Evolutionary conservation across 441 rosid genomes (phyloP).

Genomic region (Erodium chrysanthum): DNA sequence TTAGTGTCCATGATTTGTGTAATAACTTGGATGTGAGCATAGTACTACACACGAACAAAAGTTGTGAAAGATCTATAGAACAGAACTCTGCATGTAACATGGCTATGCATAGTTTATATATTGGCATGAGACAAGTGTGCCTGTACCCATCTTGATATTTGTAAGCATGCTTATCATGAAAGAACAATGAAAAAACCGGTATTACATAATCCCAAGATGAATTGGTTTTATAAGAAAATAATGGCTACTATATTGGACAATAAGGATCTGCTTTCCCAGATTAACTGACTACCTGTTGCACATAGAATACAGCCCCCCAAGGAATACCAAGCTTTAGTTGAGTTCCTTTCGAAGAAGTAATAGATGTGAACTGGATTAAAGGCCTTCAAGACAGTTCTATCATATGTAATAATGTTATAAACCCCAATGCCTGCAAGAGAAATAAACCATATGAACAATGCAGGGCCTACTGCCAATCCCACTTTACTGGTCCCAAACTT

Average conservation of each 20-base stretch:
- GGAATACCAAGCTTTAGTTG: constrained; percentile 75
- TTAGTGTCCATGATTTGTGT: not conserved
- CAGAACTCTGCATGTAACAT: not conserved
- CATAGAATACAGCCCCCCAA: constrained; percentile 96
- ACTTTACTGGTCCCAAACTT: constrained; percentile 96
- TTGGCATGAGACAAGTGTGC: not conserved
- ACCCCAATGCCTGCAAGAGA: constrained; percentile 82
- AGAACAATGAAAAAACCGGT: not conserved
- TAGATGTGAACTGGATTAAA: constrained; percentile 86
- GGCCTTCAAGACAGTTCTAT: constrained; percentile 63
- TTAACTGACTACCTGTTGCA: constrained; percentile 61
- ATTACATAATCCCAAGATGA: not conserved
- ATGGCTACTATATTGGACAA: not conserved
- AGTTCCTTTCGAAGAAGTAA: constrained; percentile 75
- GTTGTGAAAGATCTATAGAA: not conserved
- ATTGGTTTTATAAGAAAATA: no score
- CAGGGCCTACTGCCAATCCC: constrained; percentile 88
- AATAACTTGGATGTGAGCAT: not conserved
- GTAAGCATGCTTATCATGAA: not conserved
- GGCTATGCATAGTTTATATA: no score
- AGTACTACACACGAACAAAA: not conserved
- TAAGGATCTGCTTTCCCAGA: constrained; percentile 4
- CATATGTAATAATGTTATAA: constrained; percentile 70
- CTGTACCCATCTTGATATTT: not conserved
- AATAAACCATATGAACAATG: constrained; percentile 89